phyloP scores from a whole-genome alignment of 345 rosid genomes.

The Barbarea vulgaris region DNA sequence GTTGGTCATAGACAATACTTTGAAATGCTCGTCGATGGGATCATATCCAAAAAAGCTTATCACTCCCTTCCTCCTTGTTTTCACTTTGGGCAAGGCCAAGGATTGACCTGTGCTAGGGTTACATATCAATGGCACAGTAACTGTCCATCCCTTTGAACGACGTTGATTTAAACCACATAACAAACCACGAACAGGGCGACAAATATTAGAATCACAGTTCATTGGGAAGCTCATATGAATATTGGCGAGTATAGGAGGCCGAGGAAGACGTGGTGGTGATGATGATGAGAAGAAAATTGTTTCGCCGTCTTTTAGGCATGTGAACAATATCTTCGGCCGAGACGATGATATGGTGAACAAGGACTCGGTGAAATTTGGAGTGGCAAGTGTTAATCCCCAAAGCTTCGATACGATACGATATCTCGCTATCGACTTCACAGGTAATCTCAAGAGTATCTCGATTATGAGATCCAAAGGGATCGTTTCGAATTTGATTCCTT shows the following conservation, averaged over 20 bases:
- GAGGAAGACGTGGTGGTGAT: neutral
- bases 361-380: neutral
- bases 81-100: neutral
- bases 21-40: constrained; percentile 2
- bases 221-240: neutral
- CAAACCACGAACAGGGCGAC: constrained; percentile 17
- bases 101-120: constrained; percentile 28
- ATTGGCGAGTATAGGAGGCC: neutral
- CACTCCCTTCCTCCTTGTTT: neutral
- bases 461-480: constrained; percentile 1
- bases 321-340: constrained; percentile 8
- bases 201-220: neutral
- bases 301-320: neutral
- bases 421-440: neutral
- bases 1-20: neutral
- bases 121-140: neutral
- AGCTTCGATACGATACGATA: constrained; percentile 14
- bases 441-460: constrained; percentile 24
- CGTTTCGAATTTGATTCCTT: neutral
- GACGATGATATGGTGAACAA: neutral
- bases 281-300: constrained; percentile 8
- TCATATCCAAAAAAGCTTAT: neutral
- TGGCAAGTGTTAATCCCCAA: neutral
- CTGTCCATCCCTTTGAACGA: neutral
- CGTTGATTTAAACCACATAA: neutral